Percentiles rank a stretch among this genome's conserved stretches.
Conservation (phyloP, 179 eudicot genomes). For the Patellifolia procumbens region DNA sequence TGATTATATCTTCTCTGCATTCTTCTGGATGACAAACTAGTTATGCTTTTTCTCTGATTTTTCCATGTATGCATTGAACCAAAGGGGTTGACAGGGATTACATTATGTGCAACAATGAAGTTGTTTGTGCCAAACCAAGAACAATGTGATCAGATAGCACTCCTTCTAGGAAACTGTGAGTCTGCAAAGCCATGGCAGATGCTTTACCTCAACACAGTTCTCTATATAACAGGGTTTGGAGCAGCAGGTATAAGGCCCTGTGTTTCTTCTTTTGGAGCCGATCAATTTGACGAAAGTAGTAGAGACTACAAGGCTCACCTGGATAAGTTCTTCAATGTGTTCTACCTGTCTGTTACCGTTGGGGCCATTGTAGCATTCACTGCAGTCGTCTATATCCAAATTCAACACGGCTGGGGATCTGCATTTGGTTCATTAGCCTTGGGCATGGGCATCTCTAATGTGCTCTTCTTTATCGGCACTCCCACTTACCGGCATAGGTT, state of each 20-base stretch:
- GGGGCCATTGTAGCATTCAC: conserved; percentile 93
- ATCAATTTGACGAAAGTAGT: conserved; percentile 84
- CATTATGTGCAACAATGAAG: conserved; percentile 68
- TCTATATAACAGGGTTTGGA: conserved; percentile 83
- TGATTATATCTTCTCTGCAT: background rate
- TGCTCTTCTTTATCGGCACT: conserved; percentile 77
- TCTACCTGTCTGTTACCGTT: conserved; percentile 74
- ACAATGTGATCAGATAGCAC: conserved; percentile 55
- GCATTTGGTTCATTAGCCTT: conserved; percentile 82
- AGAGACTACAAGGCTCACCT: conserved; percentile 66
- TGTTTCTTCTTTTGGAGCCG: conserved; percentile 89
- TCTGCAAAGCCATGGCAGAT: conserved; percentile 86
- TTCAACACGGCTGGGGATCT: conserved; percentile 80
- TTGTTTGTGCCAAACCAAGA: conserved; percentile 73
- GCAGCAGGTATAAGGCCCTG: conserved; percentile 95
- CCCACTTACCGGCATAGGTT: conserved; percentile 75
- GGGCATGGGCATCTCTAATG: conserved; percentile 79
- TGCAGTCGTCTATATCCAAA: conserved; percentile 78
- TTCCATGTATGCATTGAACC: background rate
- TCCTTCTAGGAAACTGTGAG: conserved; percentile 74
- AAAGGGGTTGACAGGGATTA: conserved; percentile 83
- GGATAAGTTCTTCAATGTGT: conserved; percentile 81
- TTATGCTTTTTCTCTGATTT: background rate
- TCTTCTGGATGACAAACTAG: background rate
- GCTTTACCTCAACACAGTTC: conserved; percentile 60